These are phyloP conservation scores for Barnettozyma pratensis DNA, from an alignment of 805 yeast species.

Conservation along the genomic window DNA sequence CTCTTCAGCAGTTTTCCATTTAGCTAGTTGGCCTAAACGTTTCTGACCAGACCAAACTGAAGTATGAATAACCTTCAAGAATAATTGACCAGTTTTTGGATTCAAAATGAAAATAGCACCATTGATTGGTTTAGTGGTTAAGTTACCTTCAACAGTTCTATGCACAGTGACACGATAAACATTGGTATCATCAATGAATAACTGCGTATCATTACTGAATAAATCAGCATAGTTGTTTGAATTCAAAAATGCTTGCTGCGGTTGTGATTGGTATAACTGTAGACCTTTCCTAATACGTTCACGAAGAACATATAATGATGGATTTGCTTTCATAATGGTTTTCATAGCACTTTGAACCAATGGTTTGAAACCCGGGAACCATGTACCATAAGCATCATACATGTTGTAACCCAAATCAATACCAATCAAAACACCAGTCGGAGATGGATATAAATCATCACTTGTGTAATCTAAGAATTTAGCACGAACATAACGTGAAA, in stretches of 20 bases:
- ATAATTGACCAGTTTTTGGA: conserved; percentile 87
- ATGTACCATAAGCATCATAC: conserved; percentile 94
- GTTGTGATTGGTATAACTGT: conserved; percentile 89
- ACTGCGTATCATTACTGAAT: conserved; percentile 75
- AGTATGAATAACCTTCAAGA: conserved; percentile 84
- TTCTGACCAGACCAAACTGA: conserved; percentile 98
- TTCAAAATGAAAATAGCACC: conserved; percentile 89
- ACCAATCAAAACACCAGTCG: conserved; percentile 88
- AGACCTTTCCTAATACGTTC: conserved; percentile 93
- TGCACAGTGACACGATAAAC: conserved; percentile 92
- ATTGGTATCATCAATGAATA: conserved; percentile 90
- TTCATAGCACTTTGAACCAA: conserved; percentile 87
- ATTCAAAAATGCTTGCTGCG: conserved; percentile 86
- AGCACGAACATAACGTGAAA: conserved; percentile 87
- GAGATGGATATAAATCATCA: conserved; percentile 86
- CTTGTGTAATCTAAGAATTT: conserved; percentile 90
- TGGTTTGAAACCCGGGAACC: conserved; percentile 95
- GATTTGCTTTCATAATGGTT: conserved; percentile 91
- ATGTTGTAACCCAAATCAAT: conserved; percentile 92
- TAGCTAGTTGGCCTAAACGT: conserved; percentile 85
- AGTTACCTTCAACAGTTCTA: conserved; percentile 86
- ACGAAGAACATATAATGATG: conserved; percentile 84
- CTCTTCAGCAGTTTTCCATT: conserved; percentile 98
- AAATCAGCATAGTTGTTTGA: conserved; percentile 88
- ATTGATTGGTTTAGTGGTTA: conserved; percentile 87